Percentiles rank a stretch among this genome's conserved stretches.
Conservation (phyloP, 768 basidiomycete genomes). For the Auricularia cornea region DNA sequence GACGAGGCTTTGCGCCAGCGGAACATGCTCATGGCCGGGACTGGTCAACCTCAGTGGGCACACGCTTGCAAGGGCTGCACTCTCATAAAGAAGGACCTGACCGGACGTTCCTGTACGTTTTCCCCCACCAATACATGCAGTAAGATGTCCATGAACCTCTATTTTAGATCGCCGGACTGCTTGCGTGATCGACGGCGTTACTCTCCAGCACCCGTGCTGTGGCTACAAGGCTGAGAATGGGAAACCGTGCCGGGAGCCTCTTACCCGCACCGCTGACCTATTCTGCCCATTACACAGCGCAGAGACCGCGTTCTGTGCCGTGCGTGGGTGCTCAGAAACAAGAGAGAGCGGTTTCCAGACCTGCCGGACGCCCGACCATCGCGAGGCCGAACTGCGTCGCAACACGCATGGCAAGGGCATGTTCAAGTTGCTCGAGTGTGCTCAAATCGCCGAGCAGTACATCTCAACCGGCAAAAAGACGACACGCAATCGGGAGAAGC, state of each 20-base stretch:
- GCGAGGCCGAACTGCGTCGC: background rate
- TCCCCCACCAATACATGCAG: background rate
- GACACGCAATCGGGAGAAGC: background rate
- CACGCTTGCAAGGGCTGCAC: conserved; percentile 5
- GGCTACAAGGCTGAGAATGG: conserved; percentile 1
- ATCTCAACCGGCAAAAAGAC: background rate
- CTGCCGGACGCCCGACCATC: background rate
- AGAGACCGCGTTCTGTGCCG: background rate
- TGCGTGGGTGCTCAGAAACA: background rate
- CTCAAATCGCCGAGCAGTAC: background rate
- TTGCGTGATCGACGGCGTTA: conserved; percentile 19
- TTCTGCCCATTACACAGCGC: conserved; percentile 11
- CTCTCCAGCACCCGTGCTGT: conserved; percentile 20
- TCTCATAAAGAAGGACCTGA: background rate
- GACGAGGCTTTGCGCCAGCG: background rate
- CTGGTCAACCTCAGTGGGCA: conserved; percentile 1
- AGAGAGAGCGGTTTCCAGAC: background rate
- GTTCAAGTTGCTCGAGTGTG: background rate
- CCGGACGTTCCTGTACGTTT: background rate
- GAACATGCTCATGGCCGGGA: background rate
- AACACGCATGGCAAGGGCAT: conserved; percentile 8
- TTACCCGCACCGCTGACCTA: conserved; percentile 6
- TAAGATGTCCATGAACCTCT: background rate
- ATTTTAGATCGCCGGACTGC: background rate
- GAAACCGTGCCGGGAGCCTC: conserved; percentile 7